Base-by-base conservation (phyloP, 2,329 filamentous ascomycete genomes). In the Trichoderma cornu-damae region DNA sequence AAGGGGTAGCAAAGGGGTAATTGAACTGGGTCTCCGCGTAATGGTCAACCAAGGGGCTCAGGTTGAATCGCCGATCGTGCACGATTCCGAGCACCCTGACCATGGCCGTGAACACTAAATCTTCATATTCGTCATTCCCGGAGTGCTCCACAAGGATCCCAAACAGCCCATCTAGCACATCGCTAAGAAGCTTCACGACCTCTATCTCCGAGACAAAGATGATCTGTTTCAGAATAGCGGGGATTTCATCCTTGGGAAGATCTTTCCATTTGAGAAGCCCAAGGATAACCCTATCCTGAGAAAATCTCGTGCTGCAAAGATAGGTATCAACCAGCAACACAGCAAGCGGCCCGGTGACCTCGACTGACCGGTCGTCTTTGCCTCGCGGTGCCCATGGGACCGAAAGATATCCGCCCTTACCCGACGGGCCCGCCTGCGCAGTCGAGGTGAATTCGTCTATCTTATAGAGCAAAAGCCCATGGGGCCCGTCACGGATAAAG, bases 131-230 rank as follows among this genome's bases (percentile, higher is more conserved):
- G 62, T 95, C 90, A 62, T 90, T 90, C 8, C 90, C 90, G n/a
- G 90, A 85, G 66, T 96, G 87, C 64, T 96, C 91, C 28, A 95
- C 89, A 26, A 97, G 77, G 26, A 96, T 91, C 5, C 90, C 88
- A 68, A 99, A 99, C 1, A 99, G 81, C 0, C 90, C 85, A 70
- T 96, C 90, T 53, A 99, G 87, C 1, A 97, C 91, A 65, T 96
- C 88, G 61, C 83, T 88, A 6, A 97, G 77, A 40, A 97, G 81
- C 75, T 97, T 99, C 61, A 99, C 94, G 32, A 99, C 89, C 72
- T 99, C 95, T 57, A 97, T 96, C 69, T 99, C 94, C 0, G 94
- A 89, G 0, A 99, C 92, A 63, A 97, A 97, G 18, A 92, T 86
- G 48, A 97, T 83, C 63, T 92, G 86, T 68, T 88, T 88, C 40